These are phyloP conservation scores for Fusarium albidum DNA, from an alignment of 2,329 filamentous ascomycete genomes.

Conservation along the genomic window DNA sequence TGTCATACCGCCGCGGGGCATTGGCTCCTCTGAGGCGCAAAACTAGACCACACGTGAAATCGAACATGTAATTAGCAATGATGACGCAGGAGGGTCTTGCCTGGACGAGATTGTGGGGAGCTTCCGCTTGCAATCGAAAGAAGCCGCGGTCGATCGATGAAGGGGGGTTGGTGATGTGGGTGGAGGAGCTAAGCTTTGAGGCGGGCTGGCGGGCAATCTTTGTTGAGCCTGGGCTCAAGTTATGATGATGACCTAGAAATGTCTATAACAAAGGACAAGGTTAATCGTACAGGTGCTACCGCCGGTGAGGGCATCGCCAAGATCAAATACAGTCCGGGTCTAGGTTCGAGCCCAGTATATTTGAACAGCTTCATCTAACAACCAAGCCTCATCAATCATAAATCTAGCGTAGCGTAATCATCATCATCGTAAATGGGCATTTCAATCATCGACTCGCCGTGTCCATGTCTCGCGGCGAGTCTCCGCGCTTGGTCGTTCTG, in stretches of 20 bases:
- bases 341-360: no score
- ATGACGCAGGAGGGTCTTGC: constrained; percentile 38
- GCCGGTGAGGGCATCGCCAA: not conserved
- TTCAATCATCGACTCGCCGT: constrained; percentile 27
- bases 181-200: constrained; percentile 1
- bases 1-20: constrained; percentile 39
- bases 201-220: not conserved
- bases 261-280: no score
- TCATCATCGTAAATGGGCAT: constrained; percentile 24
- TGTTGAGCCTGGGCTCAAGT: not conserved
- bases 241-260: not conserved
- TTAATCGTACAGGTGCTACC: no score
- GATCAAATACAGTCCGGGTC: not conserved
- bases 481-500: not conserved
- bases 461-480: constrained; percentile 2
- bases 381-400: not conserved
- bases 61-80: constrained; percentile 31
- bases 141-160: constrained; percentile 24
- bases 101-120: not conserved
- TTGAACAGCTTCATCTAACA: not conserved
- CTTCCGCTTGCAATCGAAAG: constrained; percentile 27
- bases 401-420: constrained; percentile 10
- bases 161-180: constrained; percentile 16
- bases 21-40: constrained; percentile 30
- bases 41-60: constrained; percentile 32